A percentile compares a stretch with the other conserved stretches of the same genome.
These are phyloP conservation scores for Elsinoe australis DNA, from an alignment of 2,329 filamentous ascomycete species.

Conservation along the genomic window DNA sequence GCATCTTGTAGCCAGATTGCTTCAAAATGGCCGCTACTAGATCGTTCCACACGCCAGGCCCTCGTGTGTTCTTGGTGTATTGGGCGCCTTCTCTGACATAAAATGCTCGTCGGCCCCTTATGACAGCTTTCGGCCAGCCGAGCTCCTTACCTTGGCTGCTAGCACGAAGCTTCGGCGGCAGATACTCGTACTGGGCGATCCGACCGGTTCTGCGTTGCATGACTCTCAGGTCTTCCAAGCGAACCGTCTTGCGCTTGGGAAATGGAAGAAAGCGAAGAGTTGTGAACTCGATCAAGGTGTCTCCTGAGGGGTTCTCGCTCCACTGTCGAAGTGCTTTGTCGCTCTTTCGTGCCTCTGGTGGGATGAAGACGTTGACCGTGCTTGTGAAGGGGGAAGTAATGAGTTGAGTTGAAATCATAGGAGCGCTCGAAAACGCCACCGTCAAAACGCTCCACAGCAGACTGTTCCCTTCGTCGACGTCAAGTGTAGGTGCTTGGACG, in stretches of 20 bases:
- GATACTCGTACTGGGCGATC: constrained; percentile 28
- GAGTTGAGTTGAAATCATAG: constrained; percentile 57
- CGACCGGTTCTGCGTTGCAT: constrained; percentile 20
- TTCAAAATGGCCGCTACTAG: not conserved
- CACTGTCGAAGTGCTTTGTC: constrained; percentile 50
- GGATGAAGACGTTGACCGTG: constrained; percentile 62
- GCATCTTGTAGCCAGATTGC: not conserved
- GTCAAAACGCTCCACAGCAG: constrained; percentile 40
- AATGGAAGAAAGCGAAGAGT: constrained; percentile 37
- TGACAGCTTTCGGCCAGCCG: not conserved
- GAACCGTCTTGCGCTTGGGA: constrained; percentile 27
- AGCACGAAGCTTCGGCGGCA: constrained; percentile 19
- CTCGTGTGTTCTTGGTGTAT: constrained; percentile 9
- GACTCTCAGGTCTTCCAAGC: constrained; percentile 25
- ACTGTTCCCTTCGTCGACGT: constrained; percentile 35
- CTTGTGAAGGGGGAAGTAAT: constrained; percentile 64
- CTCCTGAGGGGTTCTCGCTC: constrained; percentile 39
- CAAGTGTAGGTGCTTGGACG: constrained; percentile 55
- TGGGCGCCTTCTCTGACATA: constrained; percentile 1
- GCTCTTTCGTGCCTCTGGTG: constrained; percentile 56
- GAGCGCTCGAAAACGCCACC: constrained; percentile 49
- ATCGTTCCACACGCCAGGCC: constrained; percentile 4
- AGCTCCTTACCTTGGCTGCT: not conserved
- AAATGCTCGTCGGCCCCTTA: constrained; percentile 4
- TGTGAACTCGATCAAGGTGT: constrained; percentile 35